Evolutionary conservation across 208 protist genomes (phyloP), one percentile per base, ranked within the genome.

Genomic region (Kentomonas sorsogonicus): DNA sequence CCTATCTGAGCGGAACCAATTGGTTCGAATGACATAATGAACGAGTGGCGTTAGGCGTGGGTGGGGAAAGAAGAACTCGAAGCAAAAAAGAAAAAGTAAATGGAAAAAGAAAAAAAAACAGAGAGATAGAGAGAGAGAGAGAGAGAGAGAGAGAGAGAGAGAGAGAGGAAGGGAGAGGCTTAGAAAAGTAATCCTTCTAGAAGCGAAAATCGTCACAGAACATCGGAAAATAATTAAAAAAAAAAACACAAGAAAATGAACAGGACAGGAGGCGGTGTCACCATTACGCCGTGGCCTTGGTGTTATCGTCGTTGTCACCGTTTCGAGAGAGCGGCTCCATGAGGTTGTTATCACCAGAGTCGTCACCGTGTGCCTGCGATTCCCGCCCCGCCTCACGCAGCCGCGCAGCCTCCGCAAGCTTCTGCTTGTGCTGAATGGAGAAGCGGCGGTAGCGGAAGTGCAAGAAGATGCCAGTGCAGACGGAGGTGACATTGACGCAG

Each of bases 371-470:
- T 40, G 9, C 11, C 9, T 9, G 15, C 36, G 36, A n/a, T 15
- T 40, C 45, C 0, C 0, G 39, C 29, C 33, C 61, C 0, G 64
- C 59, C 34, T 64, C 74, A n/a, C 60, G 63, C 20, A 86, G 18
- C 34, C 63, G 68, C 5, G 61, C 71, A 48, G 75, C 69, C 63
- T 86, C 79, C 3, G 44, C 65, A 22, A 86, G 41, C 11, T 63
- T 55, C 23, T 41, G 63, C 20, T 46, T n/a, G n/a, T n/a, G n/a
- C n/a, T n/a, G n/a, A n/a, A n/a, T 45, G 55, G 60, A 74, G 72
- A 75, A 79, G 22, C 52, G 30, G 23, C 65, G 58, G 67, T 83
- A 83, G 18, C 61, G 60, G 20, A 72, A n/a, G 54, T 83, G 67
- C 31, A 83, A 40, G 1, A 71, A 23, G 0, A 64, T 29, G 59